Evolutionary conservation across 768 basidiomycete genomes (phyloP).

Genomic region (Lentinula detonsa): DNA sequence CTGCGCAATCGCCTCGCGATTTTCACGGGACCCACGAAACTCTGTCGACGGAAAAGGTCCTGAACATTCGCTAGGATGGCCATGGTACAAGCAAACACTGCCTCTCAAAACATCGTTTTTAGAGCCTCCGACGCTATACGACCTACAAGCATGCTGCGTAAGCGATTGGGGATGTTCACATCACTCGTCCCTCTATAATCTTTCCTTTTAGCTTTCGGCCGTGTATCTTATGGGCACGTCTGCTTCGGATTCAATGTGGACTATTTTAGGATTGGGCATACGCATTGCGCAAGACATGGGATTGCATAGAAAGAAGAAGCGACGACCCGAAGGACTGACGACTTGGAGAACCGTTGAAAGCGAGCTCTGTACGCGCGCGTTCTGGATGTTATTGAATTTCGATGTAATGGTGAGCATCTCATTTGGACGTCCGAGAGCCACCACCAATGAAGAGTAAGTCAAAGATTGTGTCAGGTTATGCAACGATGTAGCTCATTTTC

Average conservation of each 20-base stretch:
- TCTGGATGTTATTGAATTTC: slow-evolving; percentile 32
- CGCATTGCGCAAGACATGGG: slow-evolving; percentile 47
- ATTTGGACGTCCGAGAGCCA: slow-evolving; percentile 59
- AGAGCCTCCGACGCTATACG: slow-evolving; percentile 53
- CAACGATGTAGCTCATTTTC: not conserved
- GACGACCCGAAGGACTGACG: slow-evolving; percentile 10
- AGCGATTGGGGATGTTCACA: slow-evolving; percentile 24
- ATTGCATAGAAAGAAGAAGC: not conserved
- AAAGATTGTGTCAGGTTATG: slow-evolving; percentile 15
- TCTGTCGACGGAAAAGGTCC: slow-evolving; percentile 23
- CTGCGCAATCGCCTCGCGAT: slow-evolving; percentile 44
- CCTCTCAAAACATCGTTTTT: slow-evolving; percentile 53
- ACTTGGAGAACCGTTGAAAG: slow-evolving; percentile 35
- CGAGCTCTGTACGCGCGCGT: slow-evolving; percentile 57
- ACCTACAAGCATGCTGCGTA: slow-evolving; percentile 66
- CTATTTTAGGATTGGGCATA: slow-evolving; percentile 36
- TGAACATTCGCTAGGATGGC: slow-evolving; percentile 48
- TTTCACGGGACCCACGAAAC: slow-evolving; percentile 43
- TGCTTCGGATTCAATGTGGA: slow-evolving; percentile 36
- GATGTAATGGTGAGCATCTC: slow-evolving; percentile 37
- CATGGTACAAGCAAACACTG: slow-evolving; percentile 57
- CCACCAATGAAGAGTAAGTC: slow-evolving; percentile 68
- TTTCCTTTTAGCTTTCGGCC: slow-evolving; percentile 19
- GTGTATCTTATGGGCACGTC: slow-evolving; percentile 28
- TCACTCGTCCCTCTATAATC: slow-evolving; percentile 15